Base-by-base conservation (phyloP, 495 filamentous ascomycete genomes). In the Penicillium bialowiezense region DNA sequence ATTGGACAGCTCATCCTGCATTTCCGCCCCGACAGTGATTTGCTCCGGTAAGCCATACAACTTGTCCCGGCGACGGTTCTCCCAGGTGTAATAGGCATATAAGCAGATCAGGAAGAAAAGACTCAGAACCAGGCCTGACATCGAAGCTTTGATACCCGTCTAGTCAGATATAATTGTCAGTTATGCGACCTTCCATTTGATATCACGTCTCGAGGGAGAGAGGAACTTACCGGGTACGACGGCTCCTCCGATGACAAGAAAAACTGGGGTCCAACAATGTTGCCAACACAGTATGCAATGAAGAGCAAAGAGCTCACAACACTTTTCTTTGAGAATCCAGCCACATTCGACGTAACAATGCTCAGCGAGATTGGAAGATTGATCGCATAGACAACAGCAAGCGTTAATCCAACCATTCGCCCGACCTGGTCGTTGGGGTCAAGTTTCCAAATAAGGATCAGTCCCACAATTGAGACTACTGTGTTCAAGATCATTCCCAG, bases 261-360 rank as follows among this genome's bases (percentile, higher is more conserved):
- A 28, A 68, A 67, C 40, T 72, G 69, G 15, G 69, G 69, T 0
- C 70, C 68, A 31, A 68, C 59, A 32, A 73, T 69, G 54, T 81
- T 82, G 1, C 77, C 78, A n/a, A 80, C 63, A 44, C 76, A 81
- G 51, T 80, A 83, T 3, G 71, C 74, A 13, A 62, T 60, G 35
- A 69, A 67, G 14, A 65, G 13, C 13, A 64, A 29, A 2, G 60
- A 58, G 10, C 54, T 55, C 0, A 56, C 54, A 0, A 61, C 54
- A 31, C 55, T 56, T 18, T 64, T 65, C 37, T 68, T 68, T 2
- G 65, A 56, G 26, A 60, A 64, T 1, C 60, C 82, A 2, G 79
- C 80, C 1, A 87, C 75, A 49, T 86, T 86, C 6, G 75, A 79
- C 0, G 68, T 74, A 41, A 84, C 77, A 12, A 84, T 56, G 28